Evolutionary conservation across 768 basidiomycete species (phyloP).

Genomic region (Leccinum subgranulosum): DNA sequence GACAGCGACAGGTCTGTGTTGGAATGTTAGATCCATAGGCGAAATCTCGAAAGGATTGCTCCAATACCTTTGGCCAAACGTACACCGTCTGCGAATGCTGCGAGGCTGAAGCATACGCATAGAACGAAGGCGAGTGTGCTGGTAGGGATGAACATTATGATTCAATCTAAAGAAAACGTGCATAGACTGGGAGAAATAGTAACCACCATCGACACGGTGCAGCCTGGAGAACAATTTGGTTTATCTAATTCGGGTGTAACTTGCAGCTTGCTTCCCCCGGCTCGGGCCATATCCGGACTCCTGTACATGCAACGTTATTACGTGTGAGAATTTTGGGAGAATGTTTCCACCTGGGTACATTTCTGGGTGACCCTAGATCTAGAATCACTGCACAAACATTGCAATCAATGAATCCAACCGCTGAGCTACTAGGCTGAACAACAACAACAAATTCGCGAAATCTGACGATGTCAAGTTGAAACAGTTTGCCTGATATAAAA

Average conservation of each 20-base stretch:
- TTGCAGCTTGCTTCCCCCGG: not conserved
- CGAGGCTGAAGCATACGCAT: not conserved
- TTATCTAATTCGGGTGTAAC: not conserved
- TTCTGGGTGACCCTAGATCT: no score
- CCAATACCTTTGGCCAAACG: conserved; percentile 5
- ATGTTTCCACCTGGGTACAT: not conserved
- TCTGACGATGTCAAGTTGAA: no score
- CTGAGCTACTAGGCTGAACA: no score
- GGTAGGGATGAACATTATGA: not conserved
- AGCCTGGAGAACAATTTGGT: not conserved
- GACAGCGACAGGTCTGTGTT: conserved; percentile 10
- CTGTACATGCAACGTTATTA: not conserved
- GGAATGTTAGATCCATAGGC: not conserved
- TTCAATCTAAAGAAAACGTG: not conserved
- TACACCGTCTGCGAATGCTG: conserved; percentile 1
- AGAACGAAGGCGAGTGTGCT: not conserved
- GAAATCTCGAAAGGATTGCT: not conserved
- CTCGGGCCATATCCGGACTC: not conserved
- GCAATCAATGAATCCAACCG: no score
- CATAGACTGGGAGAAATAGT: not conserved
- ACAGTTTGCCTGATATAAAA: no score
- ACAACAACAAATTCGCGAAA: no score
- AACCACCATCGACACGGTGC: not conserved
- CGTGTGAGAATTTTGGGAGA: not conserved
- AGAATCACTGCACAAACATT: not conserved